These are phyloP conservation scores for Phylloboletellus chloephorus DNA, from an alignment of 1,284 basidiomycete species.

Conservation along the genomic window DNA sequence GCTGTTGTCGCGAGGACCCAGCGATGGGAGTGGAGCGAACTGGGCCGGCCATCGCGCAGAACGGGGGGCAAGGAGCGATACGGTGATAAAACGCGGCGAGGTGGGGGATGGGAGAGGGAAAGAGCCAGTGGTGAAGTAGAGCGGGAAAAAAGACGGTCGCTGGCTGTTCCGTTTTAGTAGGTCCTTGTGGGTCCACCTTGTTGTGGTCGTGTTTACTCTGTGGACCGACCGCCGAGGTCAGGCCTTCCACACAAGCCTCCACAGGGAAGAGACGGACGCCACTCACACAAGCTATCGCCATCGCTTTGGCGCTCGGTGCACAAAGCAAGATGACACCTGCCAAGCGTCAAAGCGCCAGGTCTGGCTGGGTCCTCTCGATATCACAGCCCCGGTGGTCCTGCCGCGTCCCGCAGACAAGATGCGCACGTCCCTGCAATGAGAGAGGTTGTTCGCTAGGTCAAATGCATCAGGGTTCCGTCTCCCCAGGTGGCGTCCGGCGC, in stretches of 20 bases:
- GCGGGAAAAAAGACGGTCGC: conserved; percentile 23
- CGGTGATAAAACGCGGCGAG: conserved; percentile 9
- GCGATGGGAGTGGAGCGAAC: conserved; percentile 2
- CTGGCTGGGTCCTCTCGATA: background rate
- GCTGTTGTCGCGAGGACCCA: conserved; percentile 13
- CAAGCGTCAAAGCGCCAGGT: conserved; percentile 17
- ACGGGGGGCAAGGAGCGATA: too few relatives aligned
- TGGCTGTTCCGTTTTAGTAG: conserved; percentile 29
- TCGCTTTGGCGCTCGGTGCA: conserved; percentile 7
- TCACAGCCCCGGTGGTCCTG: background rate
- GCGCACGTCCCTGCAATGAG: background rate
- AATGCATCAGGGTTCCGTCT: background rate
- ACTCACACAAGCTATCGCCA: conserved; percentile 20
- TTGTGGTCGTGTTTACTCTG: conserved; percentile 30
- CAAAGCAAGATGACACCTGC: conserved; percentile 14
- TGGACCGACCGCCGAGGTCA: too few relatives aligned
- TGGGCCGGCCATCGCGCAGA: conserved; percentile 25
- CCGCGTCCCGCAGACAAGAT: background rate
- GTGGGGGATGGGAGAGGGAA: conserved; percentile 3
- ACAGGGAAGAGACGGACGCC: background rate
- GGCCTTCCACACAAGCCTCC: too few relatives aligned
- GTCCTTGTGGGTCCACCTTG: conserved; percentile 32
- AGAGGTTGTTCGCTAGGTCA: conserved; percentile 3
- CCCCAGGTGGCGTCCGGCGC: conserved; percentile 7
- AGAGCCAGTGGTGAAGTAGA: conserved; percentile 25